Evolutionary conservation across 331 rosid genomes (phyloP).

Genomic region (Saraca asoca): DNA sequence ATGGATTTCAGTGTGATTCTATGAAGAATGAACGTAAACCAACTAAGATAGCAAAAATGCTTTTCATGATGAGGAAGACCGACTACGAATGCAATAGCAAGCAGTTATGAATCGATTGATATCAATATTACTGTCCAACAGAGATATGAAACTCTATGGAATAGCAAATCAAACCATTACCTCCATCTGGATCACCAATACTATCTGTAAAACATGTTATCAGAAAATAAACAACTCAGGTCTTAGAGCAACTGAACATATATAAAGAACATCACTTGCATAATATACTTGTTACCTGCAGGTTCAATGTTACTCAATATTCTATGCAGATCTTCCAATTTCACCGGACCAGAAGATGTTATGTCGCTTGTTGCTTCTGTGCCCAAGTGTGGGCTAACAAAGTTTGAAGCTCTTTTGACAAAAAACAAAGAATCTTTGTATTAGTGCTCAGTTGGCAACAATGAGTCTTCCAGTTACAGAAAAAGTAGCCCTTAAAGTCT

Average conservation of each 20-base stretch:
- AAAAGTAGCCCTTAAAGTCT: background rate
- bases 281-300: constrained; percentile 52
- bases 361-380: constrained; percentile 59
- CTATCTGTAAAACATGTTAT: constrained; percentile 53
- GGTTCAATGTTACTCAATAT: constrained; percentile 77
- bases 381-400: constrained; percentile 59
- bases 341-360: constrained; percentile 77
- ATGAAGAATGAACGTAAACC: too few species aligned
- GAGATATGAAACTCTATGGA: constrained; percentile 13
- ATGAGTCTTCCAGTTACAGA: background rate
- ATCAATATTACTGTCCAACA: constrained; percentile 6
- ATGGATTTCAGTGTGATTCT: too few species aligned
- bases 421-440: constrained; percentile 20
- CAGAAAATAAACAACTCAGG: constrained; percentile 44
- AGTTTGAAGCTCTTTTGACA: constrained; percentile 54
- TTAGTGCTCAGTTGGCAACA: constrained; percentile 10
- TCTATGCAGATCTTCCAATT: constrained; percentile 83
- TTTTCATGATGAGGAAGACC: too few species aligned
- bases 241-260: constrained; percentile 21
- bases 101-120: constrained; percentile 5
- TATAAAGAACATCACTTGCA: constrained; percentile 21
- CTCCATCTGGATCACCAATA: constrained; percentile 77
- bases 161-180: constrained; percentile 45
- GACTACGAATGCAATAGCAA: constrained; percentile 22
- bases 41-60: too few species aligned